Base-by-base conservation (phyloP, 1,284 basidiomycete genomes). In the Moniliella sp. region DNA sequence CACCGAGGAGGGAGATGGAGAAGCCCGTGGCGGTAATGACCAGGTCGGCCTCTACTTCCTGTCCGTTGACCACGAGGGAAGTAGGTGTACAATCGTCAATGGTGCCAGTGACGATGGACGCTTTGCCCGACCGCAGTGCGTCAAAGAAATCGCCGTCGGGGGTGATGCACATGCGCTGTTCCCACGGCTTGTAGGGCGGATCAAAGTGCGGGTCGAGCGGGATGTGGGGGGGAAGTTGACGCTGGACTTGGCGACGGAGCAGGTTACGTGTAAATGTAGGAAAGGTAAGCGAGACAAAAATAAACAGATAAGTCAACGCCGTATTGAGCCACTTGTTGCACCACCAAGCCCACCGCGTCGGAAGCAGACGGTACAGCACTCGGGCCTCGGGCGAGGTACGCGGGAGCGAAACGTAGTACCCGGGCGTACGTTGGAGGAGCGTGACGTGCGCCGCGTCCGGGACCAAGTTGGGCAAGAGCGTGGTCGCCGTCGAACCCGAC, bases 101-200 rank as follows among this genome's bases (percentile, higher is more conserved):
- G 30, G 53, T 47, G n/a, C 48, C 58, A 2, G 58, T 61, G 28
- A 46, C 51, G 25, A 61, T 55, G 34, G 45, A 38, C 1, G 45
- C 55, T 23, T 56, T 61, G 27, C 53, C 47, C 27, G 45, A 34
- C 21, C 53, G 35, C 1, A 61, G 42, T 4, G 45, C 42, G 27
- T 40, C 32, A 43, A 50, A 61, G 28, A 61, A 50, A 34, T 61
- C 58, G 27, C 57, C 55, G 30, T 60, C 58, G 15, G 55, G 56
- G 32, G 38, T 45, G 31, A 49, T 44, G 42, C 49, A 52, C 18
- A 61, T 38, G 16, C 58, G 42, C 43, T 61, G 57, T 32, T 61
- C 57, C 57, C 57, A 61, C 3, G 58, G 58, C 26, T 48, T 47
- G 45, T 61, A 61, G n/a, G 18, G 41, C 14, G 57, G 57, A 23